A percentile compares a stretch with the other conserved stretches of the same genome.
Evolutionary conservation across 1,139 yeast species (phyloP).

Genomic region (Diutina catenulata): DNA sequence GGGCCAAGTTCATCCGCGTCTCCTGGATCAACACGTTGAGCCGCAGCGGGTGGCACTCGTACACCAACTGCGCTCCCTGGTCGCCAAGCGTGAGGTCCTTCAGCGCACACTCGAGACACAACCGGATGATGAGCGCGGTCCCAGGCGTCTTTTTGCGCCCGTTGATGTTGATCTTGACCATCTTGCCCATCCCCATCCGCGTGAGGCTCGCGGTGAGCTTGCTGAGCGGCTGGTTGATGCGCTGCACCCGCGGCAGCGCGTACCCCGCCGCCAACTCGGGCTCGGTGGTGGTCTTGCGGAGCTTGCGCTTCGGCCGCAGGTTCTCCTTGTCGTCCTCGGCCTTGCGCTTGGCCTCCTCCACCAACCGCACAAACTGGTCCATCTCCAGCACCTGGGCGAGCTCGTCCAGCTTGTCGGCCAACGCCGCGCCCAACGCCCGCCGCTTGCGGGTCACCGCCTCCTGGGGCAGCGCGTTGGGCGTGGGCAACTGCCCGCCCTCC

Average conservation of each 20-base stretch:
- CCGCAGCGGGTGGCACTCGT: not conserved
- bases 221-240: not conserved
- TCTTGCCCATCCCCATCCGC: slow-evolving; percentile 3
- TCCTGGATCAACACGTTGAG: slow-evolving; percentile 1
- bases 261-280: not conserved
- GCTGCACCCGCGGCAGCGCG: not conserved
- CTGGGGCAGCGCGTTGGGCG: not conserved
- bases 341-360: not conserved
- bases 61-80: slow-evolving; percentile 1
- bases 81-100: not conserved
- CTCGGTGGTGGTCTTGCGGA: not conserved
- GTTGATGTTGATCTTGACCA: not conserved
- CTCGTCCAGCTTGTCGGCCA: not conserved
- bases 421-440: too few relatives aligned
- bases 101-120: slow-evolving; percentile 1
- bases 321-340: not conserved
- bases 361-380: slow-evolving; percentile 1
- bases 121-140: not conserved
- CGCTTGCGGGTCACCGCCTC: too few relatives aligned
- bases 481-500: not conserved
- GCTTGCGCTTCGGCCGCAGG: not conserved
- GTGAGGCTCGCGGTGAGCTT: not conserved
- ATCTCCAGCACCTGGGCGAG: not conserved
- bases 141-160: slow-evolving; percentile 3
- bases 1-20: not conserved